phyloP scores from a whole-genome alignment of 1,284 basidiomycete genomes.

The Ustilago trichophora region DNA sequence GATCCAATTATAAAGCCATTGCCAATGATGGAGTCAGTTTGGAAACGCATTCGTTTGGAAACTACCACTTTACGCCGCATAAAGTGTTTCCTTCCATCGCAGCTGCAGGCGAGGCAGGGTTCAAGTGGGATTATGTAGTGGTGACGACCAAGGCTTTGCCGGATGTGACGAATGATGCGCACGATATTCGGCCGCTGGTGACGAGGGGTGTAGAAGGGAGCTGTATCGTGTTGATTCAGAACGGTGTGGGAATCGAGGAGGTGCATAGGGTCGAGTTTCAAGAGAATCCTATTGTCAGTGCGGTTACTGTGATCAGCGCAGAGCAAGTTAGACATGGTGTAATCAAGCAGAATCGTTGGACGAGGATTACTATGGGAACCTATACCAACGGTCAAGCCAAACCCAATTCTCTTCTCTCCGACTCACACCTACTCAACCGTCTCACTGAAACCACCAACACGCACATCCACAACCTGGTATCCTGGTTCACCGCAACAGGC shows the following conservation, averaged over 20 bases:
- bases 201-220: slow-evolving; percentile 28
- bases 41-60: slow-evolving; percentile 67
- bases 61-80: slow-evolving; percentile 67
- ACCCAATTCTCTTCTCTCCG: slow-evolving; percentile 29
- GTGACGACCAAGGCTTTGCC: slow-evolving; percentile 69
- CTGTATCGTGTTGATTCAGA: slow-evolving; percentile 68
- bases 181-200: slow-evolving; percentile 63
- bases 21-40: slow-evolving; percentile 64
- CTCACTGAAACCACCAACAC: slow-evolving; percentile 16
- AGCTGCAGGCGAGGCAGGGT: slow-evolving; percentile 16
- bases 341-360: slow-evolving; percentile 69
- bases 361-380: slow-evolving; percentile 68
- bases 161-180: slow-evolving; percentile 67
- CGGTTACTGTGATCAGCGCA: slow-evolving; percentile 68
- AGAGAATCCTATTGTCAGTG: slow-evolving; percentile 66
- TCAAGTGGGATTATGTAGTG: slow-evolving; percentile 68
- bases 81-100: slow-evolving; percentile 65
- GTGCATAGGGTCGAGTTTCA: slow-evolving; percentile 66
- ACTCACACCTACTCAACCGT: slow-evolving; percentile 11
- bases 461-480: slow-evolving; percentile 51
- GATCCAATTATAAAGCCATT: slow-evolving; percentile 68
- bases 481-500: slow-evolving; percentile 63
- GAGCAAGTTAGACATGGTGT: slow-evolving; percentile 66
- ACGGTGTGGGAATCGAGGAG: slow-evolving; percentile 69
- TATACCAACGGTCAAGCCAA: slow-evolving; percentile 59